phyloP scores from a whole-genome alignment of 2,329 filamentous ascomycete species.

The Tolypocladium pustulatum region DNA sequence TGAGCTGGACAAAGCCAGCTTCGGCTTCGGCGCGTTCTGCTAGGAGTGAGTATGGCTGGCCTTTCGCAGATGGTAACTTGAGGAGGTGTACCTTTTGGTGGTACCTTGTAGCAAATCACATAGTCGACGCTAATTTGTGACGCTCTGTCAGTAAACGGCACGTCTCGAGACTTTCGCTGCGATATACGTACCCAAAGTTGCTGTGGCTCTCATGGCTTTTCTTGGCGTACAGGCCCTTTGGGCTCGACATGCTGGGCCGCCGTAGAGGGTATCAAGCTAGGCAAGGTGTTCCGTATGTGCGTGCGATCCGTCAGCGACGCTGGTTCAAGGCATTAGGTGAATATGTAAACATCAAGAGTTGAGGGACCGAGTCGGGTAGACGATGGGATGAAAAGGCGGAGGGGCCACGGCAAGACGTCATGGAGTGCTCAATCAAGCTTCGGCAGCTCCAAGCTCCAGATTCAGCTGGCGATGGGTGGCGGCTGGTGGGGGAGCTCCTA shows the following conservation, averaged over 20 bases:
- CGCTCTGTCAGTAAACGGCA: constrained; percentile 2
- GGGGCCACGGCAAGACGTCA: not conserved
- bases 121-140: constrained; percentile 62
- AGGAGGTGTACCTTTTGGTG: constrained; percentile 47
- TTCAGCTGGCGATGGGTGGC: not conserved
- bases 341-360: not conserved
- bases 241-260: constrained; percentile 19
- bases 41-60: not conserved
- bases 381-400: not conserved
- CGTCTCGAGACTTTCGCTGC: too few species aligned
- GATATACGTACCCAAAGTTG: constrained; percentile 29
- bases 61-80: not conserved
- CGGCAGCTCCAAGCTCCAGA: constrained; percentile 1
- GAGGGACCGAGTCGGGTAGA: not conserved
- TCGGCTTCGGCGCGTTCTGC: constrained; percentile 60
- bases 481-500: not conserved
- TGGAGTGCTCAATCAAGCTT: not conserved
- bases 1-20: constrained; percentile 66
- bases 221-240: constrained; percentile 20
- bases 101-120: constrained; percentile 71
- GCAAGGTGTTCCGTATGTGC: not conserved
- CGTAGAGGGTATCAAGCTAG: not conserved
- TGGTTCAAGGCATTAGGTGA: not conserved
- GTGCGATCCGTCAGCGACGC: not conserved
- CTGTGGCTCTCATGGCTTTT: constrained; percentile 15